Evolutionary conservation across 78 protist species (phyloP), one percentile per base, ranked within the genome.

Genomic region (Cyanophora paradoxa): DNA sequence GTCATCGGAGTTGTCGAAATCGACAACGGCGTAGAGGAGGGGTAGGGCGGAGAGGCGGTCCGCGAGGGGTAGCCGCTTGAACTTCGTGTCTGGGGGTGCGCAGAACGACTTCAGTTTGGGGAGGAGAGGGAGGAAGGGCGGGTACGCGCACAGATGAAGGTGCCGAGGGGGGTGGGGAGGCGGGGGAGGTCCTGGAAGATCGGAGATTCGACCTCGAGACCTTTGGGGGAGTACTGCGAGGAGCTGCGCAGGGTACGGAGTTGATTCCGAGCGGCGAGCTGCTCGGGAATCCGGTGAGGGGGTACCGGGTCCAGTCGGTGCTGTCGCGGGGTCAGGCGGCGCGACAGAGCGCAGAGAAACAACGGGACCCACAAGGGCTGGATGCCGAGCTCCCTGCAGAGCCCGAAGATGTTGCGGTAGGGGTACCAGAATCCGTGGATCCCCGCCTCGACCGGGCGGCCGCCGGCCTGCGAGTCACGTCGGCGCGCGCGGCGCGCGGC

Each of bases 201-300:
- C 2, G 74, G 74, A 58, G 61, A 67, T 2, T 46, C 61, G 10
- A 61, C 74, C 61, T 67, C 62, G 46, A 67, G 74, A 1, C 74
- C 74, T 2, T 4, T 3, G 5, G 74, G 74, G 1, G 74, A 67
- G 58, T 48, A 67, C 44, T 67, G 74, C 33, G n/a, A n/a, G n/a
- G n/a, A n/a, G n/a, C n/a, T n/a, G n/a, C n/a, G n/a, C n/a, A n/a
- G n/a, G n/a, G n/a, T n/a, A n/a, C n/a, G n/a, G n/a, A n/a, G n/a
- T n/a, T n/a, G n/a, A n/a, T n/a, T n/a, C n/a, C n/a, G n/a, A n/a
- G n/a, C n/a, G 46, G 13, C 13, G 20, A 0, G 46, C 19, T 41
- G n/a, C n/a, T n/a, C n/a, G n/a, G n/a, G 41, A 66, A 58, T 0
- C 31, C 36, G 13, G 28, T 31, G 28, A 44, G 59, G 74, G 42